Evolutionary conservation across 768 basidiomycete species (phyloP).

Genomic region (Tricholoma terreum): DNA sequence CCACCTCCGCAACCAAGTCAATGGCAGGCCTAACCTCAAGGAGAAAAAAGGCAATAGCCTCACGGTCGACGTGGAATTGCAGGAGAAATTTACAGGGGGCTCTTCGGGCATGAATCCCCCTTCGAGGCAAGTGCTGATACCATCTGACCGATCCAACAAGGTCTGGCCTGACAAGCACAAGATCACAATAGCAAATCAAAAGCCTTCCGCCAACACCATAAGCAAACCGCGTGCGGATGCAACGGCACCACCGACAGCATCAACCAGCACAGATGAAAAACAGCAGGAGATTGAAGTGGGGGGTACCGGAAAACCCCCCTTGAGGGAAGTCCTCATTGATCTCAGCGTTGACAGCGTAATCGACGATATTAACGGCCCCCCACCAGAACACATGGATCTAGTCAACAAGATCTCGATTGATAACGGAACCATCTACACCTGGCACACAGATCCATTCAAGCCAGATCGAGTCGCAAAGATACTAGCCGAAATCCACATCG

Average conservation of each 20-base stretch:
- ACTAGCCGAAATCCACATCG: neutral
- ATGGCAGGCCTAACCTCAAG: neutral
- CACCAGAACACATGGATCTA: neutral
- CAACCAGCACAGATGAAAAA: too few relatives aligned
- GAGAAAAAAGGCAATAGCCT: neutral
- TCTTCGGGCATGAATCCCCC: neutral
- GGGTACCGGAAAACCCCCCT: slow-evolving; percentile 25
- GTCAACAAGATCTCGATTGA: neutral
- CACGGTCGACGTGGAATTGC: neutral
- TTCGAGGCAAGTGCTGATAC: neutral
- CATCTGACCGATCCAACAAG: neutral
- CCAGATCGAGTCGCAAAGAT: neutral
- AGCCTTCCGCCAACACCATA: too few relatives aligned
- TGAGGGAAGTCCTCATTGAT: too few relatives aligned
- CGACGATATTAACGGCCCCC: neutral
- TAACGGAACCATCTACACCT: neutral
- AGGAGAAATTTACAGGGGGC: neutral
- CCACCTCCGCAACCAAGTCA: neutral
- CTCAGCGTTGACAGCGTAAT: neutral
- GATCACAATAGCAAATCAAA: too few relatives aligned
- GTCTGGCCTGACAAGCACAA: slow-evolving; percentile 29
- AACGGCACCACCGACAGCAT: too few relatives aligned
- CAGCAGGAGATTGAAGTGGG: slow-evolving; percentile 29
- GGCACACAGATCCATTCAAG: neutral
- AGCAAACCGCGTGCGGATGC: too few relatives aligned